Conservation (phyloP, 176 grass and related monocot species). For the Cenchrus fungigraminus region DNA sequence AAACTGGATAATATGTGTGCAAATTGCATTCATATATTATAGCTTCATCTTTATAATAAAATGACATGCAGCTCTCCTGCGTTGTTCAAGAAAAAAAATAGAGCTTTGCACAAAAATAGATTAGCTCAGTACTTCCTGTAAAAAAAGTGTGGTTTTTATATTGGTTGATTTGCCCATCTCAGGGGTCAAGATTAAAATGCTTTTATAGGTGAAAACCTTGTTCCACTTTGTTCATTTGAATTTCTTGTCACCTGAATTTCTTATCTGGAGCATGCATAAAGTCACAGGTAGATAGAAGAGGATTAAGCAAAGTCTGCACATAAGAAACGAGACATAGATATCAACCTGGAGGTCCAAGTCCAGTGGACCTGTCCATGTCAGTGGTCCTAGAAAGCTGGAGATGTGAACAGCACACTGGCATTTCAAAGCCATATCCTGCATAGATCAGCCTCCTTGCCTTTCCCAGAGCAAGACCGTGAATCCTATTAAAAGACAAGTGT, state of each 20-base stretch:
- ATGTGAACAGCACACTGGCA: background rate
- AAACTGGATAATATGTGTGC: background rate
- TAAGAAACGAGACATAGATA: conserved; percentile 17
- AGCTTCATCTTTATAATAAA: background rate
- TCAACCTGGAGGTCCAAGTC: background rate
- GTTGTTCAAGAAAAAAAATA: background rate
- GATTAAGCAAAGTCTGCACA: conserved; percentile 19
- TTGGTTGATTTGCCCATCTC: background rate
- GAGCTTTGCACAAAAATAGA: background rate
- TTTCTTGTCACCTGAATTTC: conserved; percentile 64
- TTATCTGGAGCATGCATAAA: conserved; percentile 37
- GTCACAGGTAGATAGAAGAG: conserved; percentile 5
- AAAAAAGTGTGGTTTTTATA: background rate
- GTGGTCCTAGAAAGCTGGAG: conserved; percentile 12
- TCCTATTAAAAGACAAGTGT: background rate
- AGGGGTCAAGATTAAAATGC: conserved; percentile 4
- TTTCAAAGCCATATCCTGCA: conserved; percentile 14
- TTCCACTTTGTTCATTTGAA: conserved; percentile 61
- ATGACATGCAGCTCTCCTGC: too few relatives aligned
- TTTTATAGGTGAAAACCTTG: conserved; percentile 52
- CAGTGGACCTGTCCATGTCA: background rate
- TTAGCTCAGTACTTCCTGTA: too few relatives aligned
- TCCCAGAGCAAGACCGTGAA: background rate
- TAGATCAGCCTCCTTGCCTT: background rate
- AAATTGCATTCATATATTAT: background rate